These are phyloP conservation scores for Priceomyces medius DNA, from an alignment of 805 yeast species.

Conservation along the genomic window DNA sequence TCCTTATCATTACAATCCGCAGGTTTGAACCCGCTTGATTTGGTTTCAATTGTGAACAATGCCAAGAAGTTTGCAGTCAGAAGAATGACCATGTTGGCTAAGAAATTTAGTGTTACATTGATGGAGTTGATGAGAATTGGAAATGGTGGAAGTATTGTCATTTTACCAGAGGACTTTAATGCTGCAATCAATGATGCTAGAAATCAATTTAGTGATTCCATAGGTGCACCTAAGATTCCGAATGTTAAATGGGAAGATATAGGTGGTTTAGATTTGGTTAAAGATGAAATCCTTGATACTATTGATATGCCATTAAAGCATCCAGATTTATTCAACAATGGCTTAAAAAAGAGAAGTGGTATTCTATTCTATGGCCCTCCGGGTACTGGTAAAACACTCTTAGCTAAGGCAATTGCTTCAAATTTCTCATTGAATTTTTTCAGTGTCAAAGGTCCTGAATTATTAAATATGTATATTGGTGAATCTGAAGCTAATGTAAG, in stretches of 20 bases:
- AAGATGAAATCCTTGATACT: constrained; percentile 90
- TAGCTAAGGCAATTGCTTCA: constrained; percentile 97
- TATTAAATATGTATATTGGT: constrained; percentile 96
- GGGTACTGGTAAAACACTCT: constrained; percentile 93
- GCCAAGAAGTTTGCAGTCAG: constrained; percentile 60
- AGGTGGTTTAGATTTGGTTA: constrained; percentile 89
- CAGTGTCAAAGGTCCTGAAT: constrained; percentile 96
- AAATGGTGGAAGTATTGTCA: constrained; percentile 53
- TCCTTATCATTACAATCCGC: constrained; percentile 83
- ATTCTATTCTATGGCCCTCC: constrained; percentile 97
- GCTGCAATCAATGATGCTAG: constrained; percentile 77
- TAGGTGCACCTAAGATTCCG: constrained; percentile 96
- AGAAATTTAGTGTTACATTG: constrained; percentile 15
- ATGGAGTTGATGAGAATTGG: constrained; percentile 41
- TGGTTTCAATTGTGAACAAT: constrained; percentile 64
- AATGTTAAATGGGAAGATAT: constrained; percentile 96
- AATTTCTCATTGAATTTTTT: constrained; percentile 92
- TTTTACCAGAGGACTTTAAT: constrained; percentile 63
- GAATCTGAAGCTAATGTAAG: constrained; percentile 98
- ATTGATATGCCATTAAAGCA: constrained; percentile 93
- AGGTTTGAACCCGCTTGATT: constrained; percentile 84
- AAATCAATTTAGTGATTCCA: constrained; percentile 85
- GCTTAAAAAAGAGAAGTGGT: constrained; percentile 92
- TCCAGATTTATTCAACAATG: constrained; percentile 84
- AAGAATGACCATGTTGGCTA: constrained; percentile 40